Conservation (phyloP, 805 yeast genomes). For the Yueomyces sp. region DNA sequence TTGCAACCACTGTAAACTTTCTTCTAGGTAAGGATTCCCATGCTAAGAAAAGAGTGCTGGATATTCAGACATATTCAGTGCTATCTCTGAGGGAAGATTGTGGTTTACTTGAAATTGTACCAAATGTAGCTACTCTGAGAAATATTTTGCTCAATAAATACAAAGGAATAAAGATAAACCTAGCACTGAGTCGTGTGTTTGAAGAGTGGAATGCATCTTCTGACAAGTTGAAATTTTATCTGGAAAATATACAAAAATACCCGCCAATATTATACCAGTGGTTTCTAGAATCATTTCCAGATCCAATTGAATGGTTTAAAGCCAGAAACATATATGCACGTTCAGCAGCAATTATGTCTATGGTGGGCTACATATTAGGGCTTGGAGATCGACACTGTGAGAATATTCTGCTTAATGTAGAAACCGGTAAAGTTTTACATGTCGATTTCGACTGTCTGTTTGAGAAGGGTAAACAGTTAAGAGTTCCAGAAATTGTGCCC, state of each 20-base stretch:
- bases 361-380: slow-evolving; percentile 89
- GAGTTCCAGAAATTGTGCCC: slow-evolving; percentile 89
- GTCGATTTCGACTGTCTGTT: slow-evolving; percentile 96
- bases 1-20: slow-evolving; percentile 75
- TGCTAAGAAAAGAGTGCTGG: slow-evolving; percentile 56
- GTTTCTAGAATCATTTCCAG: slow-evolving; percentile 82
- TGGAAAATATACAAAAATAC: slow-evolving; percentile 21
- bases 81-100: slow-evolving; percentile 73
- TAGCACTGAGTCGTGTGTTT: slow-evolving; percentile 12
- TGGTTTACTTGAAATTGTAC: slow-evolving; percentile 89
- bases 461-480: slow-evolving; percentile 61
- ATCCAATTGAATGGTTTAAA: slow-evolving; percentile 76
- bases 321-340: slow-evolving; percentile 65
- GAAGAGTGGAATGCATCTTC: slow-evolving; percentile 17
- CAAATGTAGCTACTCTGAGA: slow-evolving; percentile 58
- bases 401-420: slow-evolving; percentile 62
- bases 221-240: slow-evolving; percentile 16
- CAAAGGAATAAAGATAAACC: slow-evolving; percentile 26
- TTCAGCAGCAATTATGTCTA: slow-evolving; percentile 90
- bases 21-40: slow-evolving; percentile 53
- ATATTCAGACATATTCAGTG: slow-evolving; percentile 75
- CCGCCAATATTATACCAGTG: slow-evolving; percentile 74
- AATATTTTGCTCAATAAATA: slow-evolving; percentile 38
- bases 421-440: slow-evolving; percentile 70
- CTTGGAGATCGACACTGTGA: slow-evolving; percentile 96